Base-by-base conservation (phyloP, 2,329 filamentous ascomycete genomes). In the Aspergillus clavatus region DNA sequence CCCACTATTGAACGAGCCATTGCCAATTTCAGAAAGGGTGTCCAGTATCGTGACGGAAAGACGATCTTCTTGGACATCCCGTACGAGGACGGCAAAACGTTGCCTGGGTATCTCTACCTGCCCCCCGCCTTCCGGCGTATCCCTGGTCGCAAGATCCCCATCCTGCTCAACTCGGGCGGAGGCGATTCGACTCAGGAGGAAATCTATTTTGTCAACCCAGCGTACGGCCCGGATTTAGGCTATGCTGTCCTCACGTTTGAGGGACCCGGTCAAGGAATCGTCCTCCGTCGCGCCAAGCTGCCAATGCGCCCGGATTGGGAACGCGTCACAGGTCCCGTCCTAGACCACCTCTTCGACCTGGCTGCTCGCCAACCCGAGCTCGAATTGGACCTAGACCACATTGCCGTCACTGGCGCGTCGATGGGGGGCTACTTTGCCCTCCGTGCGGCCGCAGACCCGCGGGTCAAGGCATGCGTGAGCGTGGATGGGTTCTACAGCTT, bases 341-440 rank as follows among this genome's bases (percentile, higher is more conserved):
- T 73, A 0, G 59, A 70, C 40, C 53, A 58, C 26, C 53, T 69
- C 23, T 16, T 46, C 6, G 39, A 45, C 7, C 26, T 58, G 3
- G 45, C 55, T 14, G n/a, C 38, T 11, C 21, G 29, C 31, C 38
- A 45, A 37, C 43, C 43, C 28, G 33, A 42, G 24, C 27, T 55
- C 0, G 47, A 65, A 0, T 58, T 75, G 0, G 72, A 76, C 41
- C 31, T 67, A 0, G 51, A 58, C 1, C 53, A 57, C 7, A 56
- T 76, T 12, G 67, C 67, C 0, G 43, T 74, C 14, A 42, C 54
- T 1, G 72, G 73, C 0, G 60, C 65, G 0, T 67, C 67, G 2
- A 59, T 75, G 50, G 73, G 75, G 2, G 75, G 67, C 1, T 77
- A 76, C 49, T 70, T 67, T 38, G 70, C 73, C 1, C 60, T 77